Conservation (phyloP, 805 yeast species). For the Starmerella scarabaei region DNA sequence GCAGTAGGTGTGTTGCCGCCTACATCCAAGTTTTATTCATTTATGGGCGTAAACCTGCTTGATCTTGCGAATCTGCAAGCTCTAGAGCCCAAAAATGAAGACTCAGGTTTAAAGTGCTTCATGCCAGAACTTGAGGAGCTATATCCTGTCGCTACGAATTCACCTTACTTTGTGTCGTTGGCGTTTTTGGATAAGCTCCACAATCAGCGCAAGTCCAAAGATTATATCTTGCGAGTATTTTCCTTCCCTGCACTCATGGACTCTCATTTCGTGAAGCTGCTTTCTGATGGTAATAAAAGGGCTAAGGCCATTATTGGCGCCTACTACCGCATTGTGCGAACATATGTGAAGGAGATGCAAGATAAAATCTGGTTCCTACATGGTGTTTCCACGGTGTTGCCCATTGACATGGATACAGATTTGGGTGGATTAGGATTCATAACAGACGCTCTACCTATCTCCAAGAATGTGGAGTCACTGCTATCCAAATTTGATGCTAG, state of each 20-base stretch:
- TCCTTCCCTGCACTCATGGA: slow-evolving; percentile 89
- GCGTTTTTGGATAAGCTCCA: slow-evolving; percentile 68
- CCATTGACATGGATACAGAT: slow-evolving; percentile 74
- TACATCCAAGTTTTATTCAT: slow-evolving; percentile 49
- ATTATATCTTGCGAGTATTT: slow-evolving; percentile 74
- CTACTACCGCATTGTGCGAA: slow-evolving; percentile 67
- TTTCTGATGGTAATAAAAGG: slow-evolving; percentile 71
- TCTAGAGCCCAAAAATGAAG: not conserved
- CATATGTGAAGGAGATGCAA: slow-evolving; percentile 74
- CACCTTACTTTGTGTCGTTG: slow-evolving; percentile 78
- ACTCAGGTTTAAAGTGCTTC: slow-evolving; percentile 41
- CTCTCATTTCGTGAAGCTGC: slow-evolving; percentile 56
- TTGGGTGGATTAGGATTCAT: slow-evolving; percentile 46
- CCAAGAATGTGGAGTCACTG: slow-evolving; percentile 21
- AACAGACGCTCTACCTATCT: slow-evolving; percentile 33
- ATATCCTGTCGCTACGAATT: slow-evolving; percentile 69
- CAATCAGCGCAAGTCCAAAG: slow-evolving; percentile 72
- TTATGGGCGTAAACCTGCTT: slow-evolving; percentile 76
- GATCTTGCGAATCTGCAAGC: slow-evolving; percentile 45
- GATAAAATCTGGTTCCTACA: slow-evolving; percentile 88
- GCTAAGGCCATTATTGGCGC: slow-evolving; percentile 88
- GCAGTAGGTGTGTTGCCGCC: slow-evolving; percentile 90
- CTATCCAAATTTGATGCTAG: slow-evolving; percentile 22
- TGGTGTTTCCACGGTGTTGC: slow-evolving; percentile 77
- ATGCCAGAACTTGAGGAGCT: slow-evolving; percentile 74